Evolutionary conservation across 2,329 filamentous ascomycete genomes (phyloP), one percentile per base, ranked within the genome.

Genomic region (Lasiodiplodia theobromae): DNA sequence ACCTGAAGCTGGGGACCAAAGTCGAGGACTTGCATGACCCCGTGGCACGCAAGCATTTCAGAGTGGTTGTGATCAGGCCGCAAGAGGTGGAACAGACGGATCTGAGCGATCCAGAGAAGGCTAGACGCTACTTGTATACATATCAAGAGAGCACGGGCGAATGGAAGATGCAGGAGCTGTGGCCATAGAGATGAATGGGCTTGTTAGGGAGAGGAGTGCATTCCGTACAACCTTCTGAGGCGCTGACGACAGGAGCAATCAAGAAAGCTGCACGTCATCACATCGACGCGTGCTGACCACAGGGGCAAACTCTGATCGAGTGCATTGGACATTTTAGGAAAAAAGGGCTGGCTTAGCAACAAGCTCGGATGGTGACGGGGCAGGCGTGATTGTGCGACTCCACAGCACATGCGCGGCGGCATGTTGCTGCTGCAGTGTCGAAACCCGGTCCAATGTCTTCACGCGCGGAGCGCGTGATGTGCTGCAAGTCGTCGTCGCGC

Each of bases 21-120:
- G 89, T 96, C 18, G 85, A 88, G 21, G 88, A 91, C 73, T 79
- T 96, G 6, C 80, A 92, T 54, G 93, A 98, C 73, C 78, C 82
- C 40, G 80, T 91, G 67, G 92, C 93, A 51, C 85, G 93, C 72
- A 82, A 82, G 71, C 92, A 96, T 77, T 97, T 97, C 77, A 85
- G 95, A 66, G 92, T 97, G 0, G 92, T 97, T 3, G 89, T 96
- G 76, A 96, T 99, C 77, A 88, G 90, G 60, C 90, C 97, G 0
- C 87, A 92, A 10, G 88, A 92, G 77, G 89, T 96, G 23, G 94
- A 97, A 77, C 85, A 86, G 74, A 83, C 92, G 18, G 91, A 96
- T 77, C 79, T 96, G 66, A 89, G 86, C 68, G 87, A 93, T 75
- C 87, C 90, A 0, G 85, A 86, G 57, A 86, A 87, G 70, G 84